Percentiles rank a stretch among this genome's conserved stretches.
phyloP scores from a whole-genome alignment of 2,329 filamentous ascomycete species.

The Didymella pomorum region DNA sequence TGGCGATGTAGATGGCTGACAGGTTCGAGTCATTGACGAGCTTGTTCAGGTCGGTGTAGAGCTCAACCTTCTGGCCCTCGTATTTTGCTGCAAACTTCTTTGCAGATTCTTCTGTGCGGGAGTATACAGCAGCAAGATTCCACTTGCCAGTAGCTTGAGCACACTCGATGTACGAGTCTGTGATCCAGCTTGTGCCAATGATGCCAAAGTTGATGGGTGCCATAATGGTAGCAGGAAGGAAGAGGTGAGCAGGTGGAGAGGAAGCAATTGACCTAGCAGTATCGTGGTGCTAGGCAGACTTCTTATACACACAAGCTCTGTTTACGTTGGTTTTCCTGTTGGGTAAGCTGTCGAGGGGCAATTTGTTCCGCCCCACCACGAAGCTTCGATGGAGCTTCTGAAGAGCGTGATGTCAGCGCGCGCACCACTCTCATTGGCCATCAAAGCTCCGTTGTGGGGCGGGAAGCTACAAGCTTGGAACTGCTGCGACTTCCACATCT shows the following conservation, averaged over 20 bases:
- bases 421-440: slow-evolving; percentile 5
- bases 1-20: slow-evolving; percentile 58
- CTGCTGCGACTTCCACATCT: slow-evolving; percentile 15
- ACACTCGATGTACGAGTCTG: slow-evolving; percentile 56
- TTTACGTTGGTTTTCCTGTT: slow-evolving; percentile 13
- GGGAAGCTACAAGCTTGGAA: not conserved
- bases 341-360: slow-evolving; percentile 13
- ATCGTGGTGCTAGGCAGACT: not conserved
- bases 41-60: slow-evolving; percentile 52
- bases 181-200: slow-evolving; percentile 61
- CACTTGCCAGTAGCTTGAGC: slow-evolving; percentile 55
- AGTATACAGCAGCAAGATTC: slow-evolving; percentile 57
- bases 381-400: slow-evolving; percentile 13
- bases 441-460: not conserved
- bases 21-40: slow-evolving; percentile 52
- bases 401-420: slow-evolving; percentile 16
- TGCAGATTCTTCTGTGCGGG: slow-evolving; percentile 54
- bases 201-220: slow-evolving; percentile 53
- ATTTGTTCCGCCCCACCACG: slow-evolving; percentile 11
- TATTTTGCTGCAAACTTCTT: slow-evolving; percentile 55
- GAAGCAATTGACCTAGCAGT: not conserved
- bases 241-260: not conserved
- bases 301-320: slow-evolving; percentile 6
- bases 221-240: slow-evolving; percentile 24
- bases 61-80: slow-evolving; percentile 34